Percentiles rank a stretch among this genome's conserved stretches.
phyloP scores from a whole-genome alignment of 768 basidiomycete species.

The Lentinula sp. region DNA sequence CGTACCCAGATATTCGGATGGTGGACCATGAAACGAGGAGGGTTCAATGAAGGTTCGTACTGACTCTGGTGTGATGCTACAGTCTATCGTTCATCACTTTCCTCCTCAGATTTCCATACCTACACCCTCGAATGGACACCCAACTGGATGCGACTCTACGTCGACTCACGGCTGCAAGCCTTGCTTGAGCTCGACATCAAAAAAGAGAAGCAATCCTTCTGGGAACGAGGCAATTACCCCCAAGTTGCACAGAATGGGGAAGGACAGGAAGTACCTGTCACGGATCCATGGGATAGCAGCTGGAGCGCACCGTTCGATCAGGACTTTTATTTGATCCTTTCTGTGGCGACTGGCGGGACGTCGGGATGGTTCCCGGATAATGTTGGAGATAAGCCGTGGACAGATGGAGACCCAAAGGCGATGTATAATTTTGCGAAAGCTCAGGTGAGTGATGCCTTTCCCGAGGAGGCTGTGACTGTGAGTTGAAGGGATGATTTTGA shows the following conservation, averaged over 20 bases:
- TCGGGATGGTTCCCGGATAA: constrained; percentile 88
- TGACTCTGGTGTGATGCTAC: constrained; percentile 25
- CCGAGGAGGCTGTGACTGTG: background rate
- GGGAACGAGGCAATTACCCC: constrained; percentile 67
- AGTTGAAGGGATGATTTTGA: background rate
- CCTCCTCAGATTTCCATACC: constrained; percentile 49
- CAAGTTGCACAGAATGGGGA: constrained; percentile 51
- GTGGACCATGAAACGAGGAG: constrained; percentile 46
- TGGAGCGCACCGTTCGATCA: constrained; percentile 80
- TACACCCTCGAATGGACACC: constrained; percentile 77
- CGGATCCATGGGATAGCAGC: constrained; percentile 54
- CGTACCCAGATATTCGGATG: constrained; percentile 57
- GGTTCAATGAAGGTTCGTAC: constrained; percentile 21
- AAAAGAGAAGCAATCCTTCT: constrained; percentile 53
- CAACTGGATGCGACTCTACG: constrained; percentile 65
- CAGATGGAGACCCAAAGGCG: constrained; percentile 52
- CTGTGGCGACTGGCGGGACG: constrained; percentile 76
- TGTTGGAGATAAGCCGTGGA: constrained; percentile 71
- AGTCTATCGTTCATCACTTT: background rate
- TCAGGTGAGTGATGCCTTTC: constrained; percentile 22
- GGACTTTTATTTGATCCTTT: constrained; percentile 73
- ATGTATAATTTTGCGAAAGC: constrained; percentile 64
- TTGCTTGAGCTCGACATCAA: constrained; percentile 55
- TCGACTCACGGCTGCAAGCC: constrained; percentile 63
- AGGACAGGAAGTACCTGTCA: constrained; percentile 38